Evolutionary conservation across 306 rosid species (phyloP).

Genomic region (Cucurbita moschata): DNA sequence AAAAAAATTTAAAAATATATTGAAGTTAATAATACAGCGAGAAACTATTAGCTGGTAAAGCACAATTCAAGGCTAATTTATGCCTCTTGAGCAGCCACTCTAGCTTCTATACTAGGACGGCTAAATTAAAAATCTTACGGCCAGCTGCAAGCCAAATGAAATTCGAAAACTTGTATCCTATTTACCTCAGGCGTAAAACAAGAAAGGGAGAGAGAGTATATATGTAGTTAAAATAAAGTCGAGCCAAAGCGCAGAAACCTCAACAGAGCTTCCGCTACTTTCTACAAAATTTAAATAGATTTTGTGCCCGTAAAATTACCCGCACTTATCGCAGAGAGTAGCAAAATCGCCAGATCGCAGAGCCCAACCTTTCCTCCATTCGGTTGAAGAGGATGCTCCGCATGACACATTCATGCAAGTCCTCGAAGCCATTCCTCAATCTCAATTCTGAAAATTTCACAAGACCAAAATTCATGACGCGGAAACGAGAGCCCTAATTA

Average conservation of each 20-base stretch:
- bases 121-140: not conserved
- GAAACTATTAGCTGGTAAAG: not conserved
- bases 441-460: conserved; percentile 16
- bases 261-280: not conserved
- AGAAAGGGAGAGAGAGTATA: not conserved
- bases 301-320: conserved; percentile 28
- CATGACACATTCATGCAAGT: conserved; percentile 69
- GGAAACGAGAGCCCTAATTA: conserved; percentile 29
- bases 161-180: not conserved
- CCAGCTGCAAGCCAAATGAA: not conserved
- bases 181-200: not conserved
- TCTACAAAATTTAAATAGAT: not conserved
- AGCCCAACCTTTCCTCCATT: conserved; percentile 88
- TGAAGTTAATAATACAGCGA: too few relatives aligned
- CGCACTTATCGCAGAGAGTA: conserved; percentile 83
- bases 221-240: not conserved
- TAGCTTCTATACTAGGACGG: not conserved
- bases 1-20: not conserved
- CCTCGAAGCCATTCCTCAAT: conserved; percentile 44
- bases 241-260: not conserved
- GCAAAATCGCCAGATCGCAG: conserved; percentile 91
- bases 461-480: conserved; percentile 7
- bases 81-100: not conserved
- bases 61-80: not conserved
- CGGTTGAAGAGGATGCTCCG: conserved; percentile 39